Evolutionary conservation across 1,284 basidiomycete species (phyloP), one percentile per base, ranked within the genome.

Genomic region (Leccinum huronense): DNA sequence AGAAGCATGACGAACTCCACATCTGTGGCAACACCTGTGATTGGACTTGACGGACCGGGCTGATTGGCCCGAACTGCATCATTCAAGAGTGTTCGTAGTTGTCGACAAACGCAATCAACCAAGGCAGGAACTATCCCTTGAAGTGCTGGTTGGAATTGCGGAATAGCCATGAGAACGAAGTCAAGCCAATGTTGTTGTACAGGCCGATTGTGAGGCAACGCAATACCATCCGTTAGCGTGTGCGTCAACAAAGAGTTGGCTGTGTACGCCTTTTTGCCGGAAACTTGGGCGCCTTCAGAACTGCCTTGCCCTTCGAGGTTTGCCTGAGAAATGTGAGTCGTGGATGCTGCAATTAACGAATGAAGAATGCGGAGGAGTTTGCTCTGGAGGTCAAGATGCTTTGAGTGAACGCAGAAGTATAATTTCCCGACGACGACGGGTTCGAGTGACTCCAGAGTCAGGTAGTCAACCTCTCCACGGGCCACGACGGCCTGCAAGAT

Each of bases 181-280:
- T 98, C 97, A 27, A 98, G 83, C 97, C 97, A 99, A 73, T 97
- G 93, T 72, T 97, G 94, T 13, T 97, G 78, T 27, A 96, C 83
- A 1, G 92, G 83, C 23, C 89, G 86, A 76, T 96, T 97, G 27
- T 83, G 79, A 5, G 83, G 79, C 5, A 81, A 76, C 5, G 88
- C 81, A 53, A 98, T 87, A 1, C 93, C 97, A 71, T 95, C 91
- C 16, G 91, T 81, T 23, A 98, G 80, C 1, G 90, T 87, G 67
- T 89, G 89, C 0, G 93, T 83, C 33, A 98, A 80, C 11, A 95
- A 81, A 0, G 90, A 83, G 68, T 90, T 89, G 48, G 87, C 75
- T 5, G 82, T 77, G 69, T 87, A 85, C 1, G 72, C 53, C 54
- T 66, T 75, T 65, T 64, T 69, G 63, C 68, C 70, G 34, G 65